Conservation (phyloP, 1,284 basidiomycete species). For the Ganoderma sinense region DNA sequence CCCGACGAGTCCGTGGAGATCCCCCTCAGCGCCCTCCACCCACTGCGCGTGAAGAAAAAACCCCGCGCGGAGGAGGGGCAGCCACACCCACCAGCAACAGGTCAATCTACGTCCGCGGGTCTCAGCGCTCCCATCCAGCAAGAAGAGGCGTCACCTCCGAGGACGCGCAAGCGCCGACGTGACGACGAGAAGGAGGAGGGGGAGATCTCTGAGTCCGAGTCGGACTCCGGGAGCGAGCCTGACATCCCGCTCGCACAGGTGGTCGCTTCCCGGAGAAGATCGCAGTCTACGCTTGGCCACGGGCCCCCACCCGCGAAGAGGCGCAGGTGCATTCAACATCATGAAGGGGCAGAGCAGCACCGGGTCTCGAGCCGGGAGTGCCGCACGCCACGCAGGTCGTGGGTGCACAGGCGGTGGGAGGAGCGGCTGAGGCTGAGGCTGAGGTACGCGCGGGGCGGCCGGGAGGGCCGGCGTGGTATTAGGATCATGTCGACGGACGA, state of each 20-base stretch:
- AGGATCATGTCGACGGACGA: not conserved
- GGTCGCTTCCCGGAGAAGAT: not conserved
- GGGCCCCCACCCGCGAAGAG: slow-evolving; percentile 5
- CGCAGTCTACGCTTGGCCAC: not conserved
- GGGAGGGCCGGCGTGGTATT: not conserved
- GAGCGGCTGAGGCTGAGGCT: slow-evolving; percentile 5
- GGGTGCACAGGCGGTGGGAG: slow-evolving; percentile 5
- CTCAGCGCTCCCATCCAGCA: not conserved
- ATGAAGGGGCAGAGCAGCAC: not conserved
- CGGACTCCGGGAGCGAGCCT: slow-evolving; percentile 2
- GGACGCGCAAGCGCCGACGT: not conserved
- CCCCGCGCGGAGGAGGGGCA: not conserved
- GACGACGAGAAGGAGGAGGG: slow-evolving; percentile 8
- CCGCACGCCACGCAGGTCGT: not conserved
- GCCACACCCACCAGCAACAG: too few species aligned
- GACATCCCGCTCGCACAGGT: not conserved
- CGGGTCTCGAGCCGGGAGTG: not conserved
- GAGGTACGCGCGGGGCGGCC: not conserved
- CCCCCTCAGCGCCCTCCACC: not conserved
- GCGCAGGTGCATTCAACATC: not conserved
- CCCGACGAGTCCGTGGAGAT: not conserved
- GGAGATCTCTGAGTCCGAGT: not conserved
- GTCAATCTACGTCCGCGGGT: too few species aligned
- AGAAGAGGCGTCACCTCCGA: not conserved
- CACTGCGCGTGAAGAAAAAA: not conserved